These are phyloP conservation scores for Heterobasidion occidentale DNA, from an alignment of 1,284 basidiomycete species.

Conservation along the genomic window DNA sequence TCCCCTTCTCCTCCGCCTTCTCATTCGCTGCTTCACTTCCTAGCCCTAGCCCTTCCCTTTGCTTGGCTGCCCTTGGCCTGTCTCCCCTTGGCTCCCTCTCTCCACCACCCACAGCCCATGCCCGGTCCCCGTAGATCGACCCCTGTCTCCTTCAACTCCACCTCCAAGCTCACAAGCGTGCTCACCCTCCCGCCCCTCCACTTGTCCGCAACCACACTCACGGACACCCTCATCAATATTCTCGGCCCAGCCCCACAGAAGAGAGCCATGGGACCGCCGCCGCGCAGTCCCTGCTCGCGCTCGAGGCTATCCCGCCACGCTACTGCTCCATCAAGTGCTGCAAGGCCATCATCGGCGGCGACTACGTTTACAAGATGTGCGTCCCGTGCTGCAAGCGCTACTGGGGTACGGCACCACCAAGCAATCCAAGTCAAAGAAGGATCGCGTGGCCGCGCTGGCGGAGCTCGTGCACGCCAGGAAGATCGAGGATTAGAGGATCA, in stretches of 20 bases:
- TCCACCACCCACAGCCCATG: no score
- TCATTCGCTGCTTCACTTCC: no score
- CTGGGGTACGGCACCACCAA: conserved; percentile 45
- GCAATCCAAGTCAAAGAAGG: conserved; percentile 43
- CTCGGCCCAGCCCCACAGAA: neutral
- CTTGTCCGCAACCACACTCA: no score
- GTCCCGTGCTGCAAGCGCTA: conserved; percentile 40
- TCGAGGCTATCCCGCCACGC: conserved; percentile 18
- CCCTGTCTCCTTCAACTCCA: conserved; percentile 24
- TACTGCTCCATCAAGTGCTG: conserved; percentile 50
- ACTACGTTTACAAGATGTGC: conserved; percentile 50
- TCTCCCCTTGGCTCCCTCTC: no score
- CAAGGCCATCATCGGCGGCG: conserved; percentile 30
- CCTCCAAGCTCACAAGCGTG: conserved; percentile 34
- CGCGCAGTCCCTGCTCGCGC: neutral
- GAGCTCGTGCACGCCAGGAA: conserved; percentile 29
- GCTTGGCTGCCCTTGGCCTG: no score
- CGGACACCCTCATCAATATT: conserved; percentile 1
- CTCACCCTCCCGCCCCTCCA: conserved; percentile 22
- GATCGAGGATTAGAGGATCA: conserved; percentile 34
- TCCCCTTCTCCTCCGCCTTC: no score
- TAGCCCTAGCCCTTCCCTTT: no score
- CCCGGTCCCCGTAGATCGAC: conserved; percentile 23
- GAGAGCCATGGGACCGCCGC: neutral
- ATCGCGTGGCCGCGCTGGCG: conserved; percentile 33